Evolutionary conservation across 2,329 filamentous ascomycete genomes (phyloP), one percentile per base, ranked within the genome.

Genomic region (Phaeosphaeria sp.): DNA sequence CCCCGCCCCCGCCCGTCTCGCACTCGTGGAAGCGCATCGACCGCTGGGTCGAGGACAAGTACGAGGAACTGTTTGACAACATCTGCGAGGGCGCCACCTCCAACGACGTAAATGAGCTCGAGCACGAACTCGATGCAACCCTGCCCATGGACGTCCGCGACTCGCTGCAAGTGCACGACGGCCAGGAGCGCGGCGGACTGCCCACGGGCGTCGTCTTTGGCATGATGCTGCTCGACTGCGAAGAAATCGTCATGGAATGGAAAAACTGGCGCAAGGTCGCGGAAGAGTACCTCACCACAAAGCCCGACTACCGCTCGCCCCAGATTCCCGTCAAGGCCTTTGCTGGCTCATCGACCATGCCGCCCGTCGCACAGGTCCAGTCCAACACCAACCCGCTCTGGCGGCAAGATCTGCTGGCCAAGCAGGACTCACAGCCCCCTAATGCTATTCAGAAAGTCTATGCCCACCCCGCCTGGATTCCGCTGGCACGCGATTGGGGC

Each of bases 171-270:
- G 78, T 92, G 52, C 95, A 99, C 77, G 95, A 99, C 72, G 95
- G 95, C n/a, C 95, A 99, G 78, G 95, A 99, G 80, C 90, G 95
- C 63, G 92, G 93, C 61, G 95, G 95, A 63, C 85, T 85, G 56
- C 95, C 95, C 0, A 97, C 94, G 0, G 95, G 95, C 62, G 90
- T 98, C 66, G 87, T 99, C 60, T 98, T 99, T 70, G 87, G 93
- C 59, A 90, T 88, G 75, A 99, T 99, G 95, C 81, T 99, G 63
- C 86, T 99, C 56, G 95, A 99, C 77, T 98, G 95, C 73, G 95
- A 99, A 78, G 95, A 99, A 75, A 97, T 99, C 67, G 90, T 97
- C 21, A 93, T 97, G 77, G 95, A 99, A 76, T 98, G 94, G 92
- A 90, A 91, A 70, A 96, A 97, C 74, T 99, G 95, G 95, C 89